Conservation (phyloP, 257 asterid genomes). For the Avicennia marina region DNA sequence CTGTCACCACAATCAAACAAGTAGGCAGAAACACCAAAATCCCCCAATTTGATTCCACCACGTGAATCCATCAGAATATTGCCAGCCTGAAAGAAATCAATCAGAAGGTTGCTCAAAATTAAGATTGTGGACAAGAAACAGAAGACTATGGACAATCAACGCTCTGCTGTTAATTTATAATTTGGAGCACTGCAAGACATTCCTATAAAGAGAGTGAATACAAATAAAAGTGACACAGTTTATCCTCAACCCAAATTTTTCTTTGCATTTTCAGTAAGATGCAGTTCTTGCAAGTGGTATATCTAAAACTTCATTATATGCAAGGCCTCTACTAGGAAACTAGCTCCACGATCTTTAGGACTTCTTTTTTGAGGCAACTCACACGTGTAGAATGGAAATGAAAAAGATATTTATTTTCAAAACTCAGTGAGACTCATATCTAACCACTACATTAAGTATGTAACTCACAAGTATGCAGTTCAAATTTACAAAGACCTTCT, state of each 20-base stretch:
- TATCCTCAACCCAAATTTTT: neutral
- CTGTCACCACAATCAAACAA: slow-evolving; percentile 95
- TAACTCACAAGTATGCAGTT: slow-evolving; percentile 2
- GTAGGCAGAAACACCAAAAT: slow-evolving; percentile 98
- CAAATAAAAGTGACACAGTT: neutral
- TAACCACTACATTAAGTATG: no score
- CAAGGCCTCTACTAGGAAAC: no score
- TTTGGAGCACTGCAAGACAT: neutral
- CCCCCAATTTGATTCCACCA: slow-evolving; percentile 92
- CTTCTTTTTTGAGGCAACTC: no score
- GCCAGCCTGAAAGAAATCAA: slow-evolving; percentile 67
- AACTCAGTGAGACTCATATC: no score
- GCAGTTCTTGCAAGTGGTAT: no score
- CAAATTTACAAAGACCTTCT: neutral
- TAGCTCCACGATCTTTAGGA: no score
- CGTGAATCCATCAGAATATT: slow-evolving; percentile 81
- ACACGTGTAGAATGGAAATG: no score
- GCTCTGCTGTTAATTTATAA: neutral
- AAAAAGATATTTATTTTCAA: no score
- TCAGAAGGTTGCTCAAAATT: slow-evolving; percentile 9
- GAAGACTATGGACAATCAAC: neutral
- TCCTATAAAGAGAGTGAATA: neutral
- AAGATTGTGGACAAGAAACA: slow-evolving; percentile 3
- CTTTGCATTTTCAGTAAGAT: neutral
- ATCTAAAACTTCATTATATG: no score